Percentiles rank a stretch among this genome's conserved stretches.
phyloP scores from a whole-genome alignment of 257 asterid species.

The Salvia hispanica region DNA sequence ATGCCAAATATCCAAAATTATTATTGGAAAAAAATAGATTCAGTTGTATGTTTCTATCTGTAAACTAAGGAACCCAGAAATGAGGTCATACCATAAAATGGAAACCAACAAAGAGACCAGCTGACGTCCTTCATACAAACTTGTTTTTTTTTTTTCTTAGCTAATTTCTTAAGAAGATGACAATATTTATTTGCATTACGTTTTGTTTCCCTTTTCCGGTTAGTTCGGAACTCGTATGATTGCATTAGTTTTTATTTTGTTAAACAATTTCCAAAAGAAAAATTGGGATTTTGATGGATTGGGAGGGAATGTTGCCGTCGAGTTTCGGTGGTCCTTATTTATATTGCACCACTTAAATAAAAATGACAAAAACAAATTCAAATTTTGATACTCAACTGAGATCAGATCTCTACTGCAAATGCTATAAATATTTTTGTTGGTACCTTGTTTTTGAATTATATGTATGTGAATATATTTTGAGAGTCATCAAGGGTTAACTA shows the following conservation, averaged over 20 bases:
- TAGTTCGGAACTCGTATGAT: background rate
- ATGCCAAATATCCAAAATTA: background rate
- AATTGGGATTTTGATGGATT: conserved; percentile 21
- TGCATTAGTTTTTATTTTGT: background rate
- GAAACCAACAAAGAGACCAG: background rate
- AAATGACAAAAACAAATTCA: background rate
- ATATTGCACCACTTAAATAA: too few species aligned
- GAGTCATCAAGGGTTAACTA: too few species aligned
- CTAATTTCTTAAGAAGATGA: background rate
- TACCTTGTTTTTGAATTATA: background rate
- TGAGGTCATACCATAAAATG: background rate
- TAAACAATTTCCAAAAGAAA: conserved; percentile 4
- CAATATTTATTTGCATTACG: background rate
- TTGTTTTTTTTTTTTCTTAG: background rate
- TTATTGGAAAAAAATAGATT: background rate
- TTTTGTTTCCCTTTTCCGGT: background rate
- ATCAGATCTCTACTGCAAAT: background rate
- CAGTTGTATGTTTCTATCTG: background rate
- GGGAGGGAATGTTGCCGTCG: conserved; percentile 29
- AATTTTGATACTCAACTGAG: background rate
- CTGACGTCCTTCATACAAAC: background rate
- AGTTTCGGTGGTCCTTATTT: conserved; percentile 35
- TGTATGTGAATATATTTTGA: too few species aligned
- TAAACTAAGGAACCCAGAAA: background rate
- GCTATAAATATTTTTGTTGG: background rate